Evolutionary conservation across 345 rosid genomes (phyloP), one percentile per base, ranked within the genome.

Genomic region (Clausena lansium): DNA sequence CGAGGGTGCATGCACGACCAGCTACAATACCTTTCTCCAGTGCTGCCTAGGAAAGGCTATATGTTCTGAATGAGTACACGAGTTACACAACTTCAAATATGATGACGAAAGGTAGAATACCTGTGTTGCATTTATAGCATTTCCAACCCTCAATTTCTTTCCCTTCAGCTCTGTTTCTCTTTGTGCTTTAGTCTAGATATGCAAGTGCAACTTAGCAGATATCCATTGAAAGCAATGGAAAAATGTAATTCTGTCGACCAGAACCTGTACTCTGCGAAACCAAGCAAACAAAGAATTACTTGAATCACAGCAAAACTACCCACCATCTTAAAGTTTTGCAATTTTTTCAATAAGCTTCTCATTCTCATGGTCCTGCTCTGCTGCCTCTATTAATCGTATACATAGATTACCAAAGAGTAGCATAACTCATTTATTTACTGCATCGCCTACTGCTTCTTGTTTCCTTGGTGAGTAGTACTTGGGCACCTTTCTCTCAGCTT

Each of bases 121-220:
- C 83, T 77, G 64, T 2, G 85, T 81, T 36, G 78, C 81, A 71
- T 79, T 79, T 24, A 74, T 77, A 36, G 81, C 81, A 35, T 84
- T 83, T 74, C 82, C 79, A 47, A 74, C 85, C 72, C 83, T 82
- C 47, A 79, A 74, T 65, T 84, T 84, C 84, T 81, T 81, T 74
- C 73, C 87, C 50, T 81, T 81, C 32, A 84, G 84, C 25, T 27
- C 45, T 19, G 70, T 62, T 22, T 75, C 70, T 19, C 70, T 75
- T 41, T 20, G 78, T 30, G 47, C 68, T 63, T 27, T 60, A 28
- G 25, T 59, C 60, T 61, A 50, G 39, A 24, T 11, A 17, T 30
- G 61, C 17, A 60, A 70, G 50, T 45, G 50, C 17, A 45, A 45
- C 1, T 13, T 45, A 38, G 30, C 4, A 20, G 39, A 50, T 4